phyloP scores from a whole-genome alignment of 352 stramenopile species.

The Thraustotheca clavata region DNA sequence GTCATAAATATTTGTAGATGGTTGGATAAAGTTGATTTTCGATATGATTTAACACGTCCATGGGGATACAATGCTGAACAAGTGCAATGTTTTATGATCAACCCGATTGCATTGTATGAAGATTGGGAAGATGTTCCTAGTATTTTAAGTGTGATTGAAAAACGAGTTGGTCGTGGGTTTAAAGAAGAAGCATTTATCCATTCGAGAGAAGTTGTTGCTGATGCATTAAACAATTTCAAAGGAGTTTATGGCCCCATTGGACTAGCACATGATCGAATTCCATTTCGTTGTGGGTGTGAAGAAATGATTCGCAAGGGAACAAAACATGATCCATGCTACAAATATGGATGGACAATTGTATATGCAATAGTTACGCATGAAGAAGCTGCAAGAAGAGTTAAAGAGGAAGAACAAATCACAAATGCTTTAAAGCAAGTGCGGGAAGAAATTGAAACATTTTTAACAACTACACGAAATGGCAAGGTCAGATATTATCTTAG shows the following conservation, averaged over 20 bases:
- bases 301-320: slow-evolving; percentile 54
- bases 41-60: slow-evolving; percentile 52
- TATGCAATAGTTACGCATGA: slow-evolving; percentile 53
- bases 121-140: slow-evolving; percentile 34
- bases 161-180: slow-evolving; percentile 55
- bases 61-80: slow-evolving; percentile 48
- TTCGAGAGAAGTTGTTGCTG: slow-evolving; percentile 32
- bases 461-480: slow-evolving; percentile 29
- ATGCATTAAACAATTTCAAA: slow-evolving; percentile 50
- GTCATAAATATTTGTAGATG: slow-evolving; percentile 24
- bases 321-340: slow-evolving; percentile 55
- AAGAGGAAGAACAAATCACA: slow-evolving; percentile 39
- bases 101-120: slow-evolving; percentile 34
- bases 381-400: slow-evolving; percentile 36
- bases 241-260: slow-evolving; percentile 56
- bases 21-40: slow-evolving; percentile 68
- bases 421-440: slow-evolving; percentile 41
- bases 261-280: slow-evolving; percentile 41
- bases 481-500: not conserved
- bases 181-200: slow-evolving; percentile 47
- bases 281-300: slow-evolving; percentile 68
- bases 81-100: slow-evolving; percentile 42
- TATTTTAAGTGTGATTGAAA: slow-evolving; percentile 52
- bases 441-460: slow-evolving; percentile 48
- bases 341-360: slow-evolving; percentile 47